Evolutionary conservation across 176 grass and related monocot species (phyloP).

Genomic region (Aegilops tauschii): DNA sequence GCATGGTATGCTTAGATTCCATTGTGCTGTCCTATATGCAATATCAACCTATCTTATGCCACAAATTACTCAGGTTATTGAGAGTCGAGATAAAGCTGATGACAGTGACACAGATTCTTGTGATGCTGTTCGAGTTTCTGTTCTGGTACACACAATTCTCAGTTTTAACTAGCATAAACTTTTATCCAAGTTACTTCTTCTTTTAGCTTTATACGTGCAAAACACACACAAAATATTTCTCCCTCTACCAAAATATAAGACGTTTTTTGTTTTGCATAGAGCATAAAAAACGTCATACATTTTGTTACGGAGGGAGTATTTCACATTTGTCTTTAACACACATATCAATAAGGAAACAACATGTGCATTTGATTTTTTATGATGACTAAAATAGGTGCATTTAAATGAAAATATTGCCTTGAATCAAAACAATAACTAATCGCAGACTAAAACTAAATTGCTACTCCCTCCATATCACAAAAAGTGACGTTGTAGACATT

Average conservation of each 20-base stretch:
- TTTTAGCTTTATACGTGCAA: not conserved
- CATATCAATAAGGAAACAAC: not conserved
- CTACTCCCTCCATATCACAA: not conserved
- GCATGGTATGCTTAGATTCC: slow-evolving; percentile 61
- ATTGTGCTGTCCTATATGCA: not conserved
- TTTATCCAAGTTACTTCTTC: not conserved
- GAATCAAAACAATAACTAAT: not conserved
- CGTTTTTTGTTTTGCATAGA: too few relatives aligned
- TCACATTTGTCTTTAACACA: not conserved
- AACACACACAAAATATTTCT: not conserved
- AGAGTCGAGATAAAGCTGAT: slow-evolving; percentile 73
- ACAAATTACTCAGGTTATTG: slow-evolving; percentile 66
- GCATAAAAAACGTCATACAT: too few relatives aligned
- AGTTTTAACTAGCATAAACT: slow-evolving; percentile 10
- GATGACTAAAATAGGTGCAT: not conserved
- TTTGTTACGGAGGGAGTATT: too few relatives aligned
- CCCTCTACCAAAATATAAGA: too few relatives aligned
- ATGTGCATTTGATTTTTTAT: not conserved
- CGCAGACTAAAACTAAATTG: slow-evolving; percentile 10
- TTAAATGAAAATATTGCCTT: not conserved
- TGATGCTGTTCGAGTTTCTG: slow-evolving; percentile 91
- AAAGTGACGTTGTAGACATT: not conserved
- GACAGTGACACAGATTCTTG: slow-evolving; percentile 62
- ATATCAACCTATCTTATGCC: slow-evolving; percentile 8
- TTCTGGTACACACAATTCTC: slow-evolving; percentile 57